Base-by-base conservation (phyloP, 805 yeast genomes). In the Wickerhamomyces alni region DNA sequence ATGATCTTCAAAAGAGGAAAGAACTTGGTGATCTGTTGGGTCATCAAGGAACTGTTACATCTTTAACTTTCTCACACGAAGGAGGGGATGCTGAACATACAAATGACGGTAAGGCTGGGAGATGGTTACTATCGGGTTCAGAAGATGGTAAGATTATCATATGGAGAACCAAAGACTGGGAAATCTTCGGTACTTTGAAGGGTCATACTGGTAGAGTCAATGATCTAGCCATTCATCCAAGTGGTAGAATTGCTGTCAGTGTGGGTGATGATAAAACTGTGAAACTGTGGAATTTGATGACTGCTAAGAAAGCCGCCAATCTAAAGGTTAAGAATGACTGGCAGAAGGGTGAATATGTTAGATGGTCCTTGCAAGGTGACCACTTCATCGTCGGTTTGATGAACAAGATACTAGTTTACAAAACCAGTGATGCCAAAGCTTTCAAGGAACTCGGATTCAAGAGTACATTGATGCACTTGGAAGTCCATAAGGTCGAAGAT, bases 121-220 rank as follows among this genome's bases (percentile, higher is more conserved):
- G 82, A 55, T 93, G 99, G 99, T 70, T 93, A 27, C 64, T 93
- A 19, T 82, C 94, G 11, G 95, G 93, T 1, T 84, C 89, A 2
- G 95, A 85, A 33, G 98, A 93, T 58, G 95, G 96, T 18, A 82
- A 80, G 43, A 79, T 93, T 35, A 76, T 87, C 38, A 74, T 93
- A 31, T 93, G 99, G 99, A 72, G 98, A 61, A 84, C 93, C 3
- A 87, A 86, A 59, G 99, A 93, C 63, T 93, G 99, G 99, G 98
- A 93, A 57, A 72, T 79, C 32, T 80, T 87, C 58, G 95, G 93
- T 5, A 78, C 81, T 12, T 67, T 93, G 60, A 88, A 88, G 59
- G 98, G 97, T 11, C 98, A 91, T 62, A 73, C 72, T 33, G 91
- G 78, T n/a, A 70, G 84, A 38, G 75, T 93, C 32, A 84, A 82